These are phyloP conservation scores for Aegle marmelos DNA, from an alignment of 345 rosid species.

Conservation along the genomic window DNA sequence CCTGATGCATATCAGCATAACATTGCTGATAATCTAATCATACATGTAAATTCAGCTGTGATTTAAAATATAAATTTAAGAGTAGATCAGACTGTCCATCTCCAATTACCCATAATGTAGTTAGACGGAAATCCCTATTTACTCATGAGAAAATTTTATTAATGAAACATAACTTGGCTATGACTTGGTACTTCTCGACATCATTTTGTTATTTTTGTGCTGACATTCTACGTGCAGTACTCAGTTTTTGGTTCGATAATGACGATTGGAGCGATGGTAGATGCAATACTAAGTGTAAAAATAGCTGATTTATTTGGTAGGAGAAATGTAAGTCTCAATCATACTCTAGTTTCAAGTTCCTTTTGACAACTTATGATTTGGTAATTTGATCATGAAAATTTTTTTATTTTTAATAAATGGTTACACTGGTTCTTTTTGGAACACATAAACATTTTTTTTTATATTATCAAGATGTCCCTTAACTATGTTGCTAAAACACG, in stretches of 20 bases:
- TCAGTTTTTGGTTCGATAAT: conserved; percentile 57
- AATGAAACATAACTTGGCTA: background rate
- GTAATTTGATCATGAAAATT: too few species aligned
- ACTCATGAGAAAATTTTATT: background rate
- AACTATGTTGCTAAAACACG: too few species aligned
- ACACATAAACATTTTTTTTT: too few species aligned
- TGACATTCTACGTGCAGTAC: conserved; percentile 39
- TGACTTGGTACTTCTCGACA: background rate
- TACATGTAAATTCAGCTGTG: too few species aligned
- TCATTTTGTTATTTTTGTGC: background rate
- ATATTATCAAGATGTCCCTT: too few species aligned
- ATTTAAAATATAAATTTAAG: too few species aligned
- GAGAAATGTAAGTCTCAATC: conserved; percentile 28
- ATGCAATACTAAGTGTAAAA: conserved; percentile 46
- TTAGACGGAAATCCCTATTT: background rate
- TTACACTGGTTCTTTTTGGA: too few species aligned
- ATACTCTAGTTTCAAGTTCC: background rate
- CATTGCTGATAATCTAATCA: too few species aligned
- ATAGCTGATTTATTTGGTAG: conserved; percentile 44
- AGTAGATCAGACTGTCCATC: background rate
- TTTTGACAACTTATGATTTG: too few species aligned
- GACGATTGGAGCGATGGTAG: conserved; percentile 55
- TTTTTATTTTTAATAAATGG: too few species aligned
- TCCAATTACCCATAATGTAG: background rate
- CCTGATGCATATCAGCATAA: too few species aligned